Evolutionary conservation across 202 grass and related monocot genomes (phyloP).

Genomic region (Schoenoplectus triqueter): DNA sequence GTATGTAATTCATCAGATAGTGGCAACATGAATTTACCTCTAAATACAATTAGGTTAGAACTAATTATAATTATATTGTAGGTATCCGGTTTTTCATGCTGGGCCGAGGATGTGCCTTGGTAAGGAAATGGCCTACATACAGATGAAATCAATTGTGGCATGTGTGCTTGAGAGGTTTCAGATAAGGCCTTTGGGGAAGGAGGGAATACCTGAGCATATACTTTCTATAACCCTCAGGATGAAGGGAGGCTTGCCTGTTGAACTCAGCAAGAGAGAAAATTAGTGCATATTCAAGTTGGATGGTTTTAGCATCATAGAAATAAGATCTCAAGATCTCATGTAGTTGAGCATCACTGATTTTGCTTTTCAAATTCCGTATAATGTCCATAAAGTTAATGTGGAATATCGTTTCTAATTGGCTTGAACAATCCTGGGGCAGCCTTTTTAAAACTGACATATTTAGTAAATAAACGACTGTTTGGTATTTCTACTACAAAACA

Average conservation of each 20-base stretch:
- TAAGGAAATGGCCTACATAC: slow-evolving; percentile 62
- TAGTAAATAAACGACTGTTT: background rate
- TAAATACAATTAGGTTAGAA: background rate
- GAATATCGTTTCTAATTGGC: background rate
- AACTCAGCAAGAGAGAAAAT: slow-evolving; percentile 33
- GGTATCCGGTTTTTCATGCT: slow-evolving; percentile 52
- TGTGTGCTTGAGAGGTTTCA: slow-evolving; percentile 44
- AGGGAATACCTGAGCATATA: slow-evolving; percentile 35
- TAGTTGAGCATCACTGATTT: background rate
- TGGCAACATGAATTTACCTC: background rate
- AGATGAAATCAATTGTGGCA: slow-evolving; percentile 52
- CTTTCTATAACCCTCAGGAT: slow-evolving; percentile 48
- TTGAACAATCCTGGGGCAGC: background rate
- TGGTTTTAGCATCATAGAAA: background rate
- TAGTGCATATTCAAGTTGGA: background rate
- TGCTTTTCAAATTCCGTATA: background rate
- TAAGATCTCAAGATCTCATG: background rate
- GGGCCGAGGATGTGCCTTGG: slow-evolving; percentile 58
- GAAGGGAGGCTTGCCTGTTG: slow-evolving; percentile 52
- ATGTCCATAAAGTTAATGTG: background rate
- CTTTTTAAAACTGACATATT: background rate
- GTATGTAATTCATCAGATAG: slow-evolving; percentile 11
- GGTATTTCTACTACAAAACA: background rate
- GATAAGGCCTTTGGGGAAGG: slow-evolving; percentile 34
- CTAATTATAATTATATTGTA: background rate